phyloP scores from a whole-genome alignment of 345 rosid species.

The Bruguiera parviflora region DNA sequence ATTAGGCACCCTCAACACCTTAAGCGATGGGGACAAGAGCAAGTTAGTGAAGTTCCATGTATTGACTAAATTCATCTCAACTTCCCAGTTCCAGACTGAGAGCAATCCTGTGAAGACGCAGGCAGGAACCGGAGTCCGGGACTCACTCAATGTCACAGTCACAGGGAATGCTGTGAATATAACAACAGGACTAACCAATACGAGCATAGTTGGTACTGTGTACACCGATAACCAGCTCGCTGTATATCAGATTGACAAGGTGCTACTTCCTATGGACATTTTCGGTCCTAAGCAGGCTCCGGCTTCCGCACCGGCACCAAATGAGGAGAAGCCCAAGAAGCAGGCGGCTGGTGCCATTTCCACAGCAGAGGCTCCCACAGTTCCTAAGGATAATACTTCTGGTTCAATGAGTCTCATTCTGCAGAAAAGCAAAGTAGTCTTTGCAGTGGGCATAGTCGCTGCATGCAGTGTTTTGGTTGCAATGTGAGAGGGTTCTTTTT shows the following conservation, averaged over 20 bases:
- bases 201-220: conserved; percentile 30
- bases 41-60: conserved; percentile 43
- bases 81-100: conserved; percentile 39
- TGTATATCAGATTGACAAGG: conserved; percentile 37
- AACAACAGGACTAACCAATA: conserved; percentile 28
- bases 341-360: background rate
- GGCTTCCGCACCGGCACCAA: conserved; percentile 16
- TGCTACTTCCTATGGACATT: conserved; percentile 32
- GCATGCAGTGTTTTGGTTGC: background rate
- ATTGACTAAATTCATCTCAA: conserved; percentile 27
- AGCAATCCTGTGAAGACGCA: conserved; percentile 44
- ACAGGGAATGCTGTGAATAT: conserved; percentile 21
- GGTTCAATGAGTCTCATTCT: background rate
- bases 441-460: background rate
- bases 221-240: conserved; percentile 34
- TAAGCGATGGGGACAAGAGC: conserved; percentile 32
- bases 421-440: background rate
- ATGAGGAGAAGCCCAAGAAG: conserved; percentile 1
- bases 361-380: conserved; percentile 2
- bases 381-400: conserved; percentile 12
- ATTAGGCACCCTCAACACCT: conserved; percentile 20
- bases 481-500: background rate
- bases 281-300: conserved; percentile 25
- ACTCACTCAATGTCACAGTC: conserved; percentile 34
- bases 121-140: conserved; percentile 32